Evolutionary conservation across 2,329 filamentous ascomycete species (phyloP).

Genomic region (Fusarium domesticum): DNA sequence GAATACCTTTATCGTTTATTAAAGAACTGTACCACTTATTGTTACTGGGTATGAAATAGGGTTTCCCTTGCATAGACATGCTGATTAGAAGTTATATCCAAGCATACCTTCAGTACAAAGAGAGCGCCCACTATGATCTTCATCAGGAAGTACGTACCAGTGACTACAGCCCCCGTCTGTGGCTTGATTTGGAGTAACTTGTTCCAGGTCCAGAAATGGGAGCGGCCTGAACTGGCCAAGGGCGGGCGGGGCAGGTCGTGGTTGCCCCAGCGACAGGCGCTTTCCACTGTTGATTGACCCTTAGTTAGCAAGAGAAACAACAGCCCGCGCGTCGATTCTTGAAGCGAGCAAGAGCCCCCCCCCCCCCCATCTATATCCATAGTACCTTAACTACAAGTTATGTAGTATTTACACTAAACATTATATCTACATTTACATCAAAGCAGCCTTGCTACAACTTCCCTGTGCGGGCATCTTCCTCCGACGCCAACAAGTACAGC

Average conservation of each 20-base stretch:
- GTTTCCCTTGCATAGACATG: no score
- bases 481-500: background rate
- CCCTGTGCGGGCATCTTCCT: background rate
- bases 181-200: no score
- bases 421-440: background rate
- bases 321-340: background rate
- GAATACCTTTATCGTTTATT: background rate
- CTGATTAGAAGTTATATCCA: no score
- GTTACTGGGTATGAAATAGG: no score
- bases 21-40: background rate
- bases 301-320: constrained; percentile 1
- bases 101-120: no score
- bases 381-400: background rate
- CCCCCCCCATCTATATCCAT: background rate
- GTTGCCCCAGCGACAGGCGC: constrained; percentile 24
- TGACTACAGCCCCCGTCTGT: no score
- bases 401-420: background rate
- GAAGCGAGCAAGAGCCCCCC: background rate
- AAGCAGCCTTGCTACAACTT: background rate
- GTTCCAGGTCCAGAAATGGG: no score
- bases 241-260: background rate
- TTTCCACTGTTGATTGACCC: constrained; percentile 17
- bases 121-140: no score
- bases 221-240: background rate
- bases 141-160: no score